A percentile compares a stretch with the other conserved stretches of the same genome.
These are phyloP conservation scores for Hemileccinum impolitum DNA, from an alignment of 768 basidiomycete species.

Conservation along the genomic window DNA sequence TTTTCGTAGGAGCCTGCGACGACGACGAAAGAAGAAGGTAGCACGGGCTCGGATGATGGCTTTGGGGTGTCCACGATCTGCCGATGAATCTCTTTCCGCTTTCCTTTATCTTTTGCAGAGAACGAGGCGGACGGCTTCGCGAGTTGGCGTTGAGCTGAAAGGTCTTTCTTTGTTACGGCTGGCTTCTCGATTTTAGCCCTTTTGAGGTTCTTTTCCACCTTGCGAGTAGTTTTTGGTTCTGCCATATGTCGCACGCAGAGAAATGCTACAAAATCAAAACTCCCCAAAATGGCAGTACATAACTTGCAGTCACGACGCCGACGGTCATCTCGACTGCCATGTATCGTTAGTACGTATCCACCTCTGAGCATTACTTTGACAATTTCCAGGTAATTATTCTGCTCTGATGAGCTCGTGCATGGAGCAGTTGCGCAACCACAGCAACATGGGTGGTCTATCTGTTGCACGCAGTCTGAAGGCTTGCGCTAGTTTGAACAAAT, in stretches of 20 bases:
- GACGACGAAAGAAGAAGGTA: slow-evolving; percentile 73
- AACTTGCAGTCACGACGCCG: too few relatives aligned
- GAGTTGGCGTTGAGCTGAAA: not conserved
- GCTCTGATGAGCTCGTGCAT: too few relatives aligned
- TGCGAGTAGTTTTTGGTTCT: slow-evolving; percentile 17
- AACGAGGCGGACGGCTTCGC: slow-evolving; percentile 3
- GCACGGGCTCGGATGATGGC: slow-evolving; percentile 10
- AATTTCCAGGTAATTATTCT: not conserved
- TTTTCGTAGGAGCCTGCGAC: slow-evolving; percentile 96
- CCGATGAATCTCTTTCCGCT: slow-evolving; percentile 11
- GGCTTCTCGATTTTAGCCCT: slow-evolving; percentile 23
- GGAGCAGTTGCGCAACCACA: too few relatives aligned
- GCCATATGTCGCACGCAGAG: slow-evolving; percentile 9
- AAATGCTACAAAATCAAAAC: not conserved
- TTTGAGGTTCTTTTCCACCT: slow-evolving; percentile 21
- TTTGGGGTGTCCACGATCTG: not conserved
- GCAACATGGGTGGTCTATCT: too few relatives aligned
- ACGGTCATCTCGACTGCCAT: too few relatives aligned
- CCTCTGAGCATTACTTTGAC: not conserved
- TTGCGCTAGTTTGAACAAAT: too few relatives aligned
- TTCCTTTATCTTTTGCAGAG: slow-evolving; percentile 32
- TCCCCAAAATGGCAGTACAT: slow-evolving; percentile 5
- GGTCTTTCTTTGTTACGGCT: not conserved
- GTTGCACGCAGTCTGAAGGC: too few relatives aligned
- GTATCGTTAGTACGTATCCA: too few relatives aligned